These are phyloP conservation scores for Candida odintsovae DNA, from an alignment of 805 yeast genomes.

Conservation along the genomic window DNA sequence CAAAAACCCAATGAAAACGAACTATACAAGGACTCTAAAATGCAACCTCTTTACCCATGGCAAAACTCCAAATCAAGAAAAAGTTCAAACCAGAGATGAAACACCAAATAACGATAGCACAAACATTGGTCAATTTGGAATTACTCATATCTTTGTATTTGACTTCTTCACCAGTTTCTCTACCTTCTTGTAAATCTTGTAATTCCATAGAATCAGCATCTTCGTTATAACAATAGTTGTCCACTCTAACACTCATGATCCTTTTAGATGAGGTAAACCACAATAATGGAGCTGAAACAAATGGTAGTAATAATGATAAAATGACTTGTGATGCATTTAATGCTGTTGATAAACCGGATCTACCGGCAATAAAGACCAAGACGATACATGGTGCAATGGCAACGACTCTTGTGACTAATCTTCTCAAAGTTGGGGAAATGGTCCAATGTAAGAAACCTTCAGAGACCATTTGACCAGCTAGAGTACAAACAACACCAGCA, in stretches of 20 bases:
- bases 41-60: slow-evolving; percentile 33
- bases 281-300: slow-evolving; percentile 76
- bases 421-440: slow-evolving; percentile 72
- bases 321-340: slow-evolving; percentile 85
- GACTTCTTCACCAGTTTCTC: neutral
- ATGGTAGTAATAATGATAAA: slow-evolving; percentile 71
- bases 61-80: slow-evolving; percentile 46
- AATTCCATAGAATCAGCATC: neutral
- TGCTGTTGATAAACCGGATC: slow-evolving; percentile 73
- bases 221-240: slow-evolving; percentile 6
- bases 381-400: slow-evolving; percentile 85
- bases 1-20: neutral
- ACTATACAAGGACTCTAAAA: neutral
- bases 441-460: slow-evolving; percentile 86
- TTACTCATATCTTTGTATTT: slow-evolving; percentile 32
- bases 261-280: slow-evolving; percentile 7
- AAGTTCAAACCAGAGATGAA: slow-evolving; percentile 63
- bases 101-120: slow-evolving; percentile 41
- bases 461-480: slow-evolving; percentile 91
- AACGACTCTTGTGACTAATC: slow-evolving; percentile 74
- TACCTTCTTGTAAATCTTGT: slow-evolving; percentile 1
- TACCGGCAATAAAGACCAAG: slow-evolving; percentile 68
- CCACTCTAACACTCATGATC: slow-evolving; percentile 10
- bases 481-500: slow-evolving; percentile 93
- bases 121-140: slow-evolving; percentile 38